These are phyloP conservation scores for Bruguiera parviflora DNA, from an alignment of 345 rosid species.

Conservation along the genomic window DNA sequence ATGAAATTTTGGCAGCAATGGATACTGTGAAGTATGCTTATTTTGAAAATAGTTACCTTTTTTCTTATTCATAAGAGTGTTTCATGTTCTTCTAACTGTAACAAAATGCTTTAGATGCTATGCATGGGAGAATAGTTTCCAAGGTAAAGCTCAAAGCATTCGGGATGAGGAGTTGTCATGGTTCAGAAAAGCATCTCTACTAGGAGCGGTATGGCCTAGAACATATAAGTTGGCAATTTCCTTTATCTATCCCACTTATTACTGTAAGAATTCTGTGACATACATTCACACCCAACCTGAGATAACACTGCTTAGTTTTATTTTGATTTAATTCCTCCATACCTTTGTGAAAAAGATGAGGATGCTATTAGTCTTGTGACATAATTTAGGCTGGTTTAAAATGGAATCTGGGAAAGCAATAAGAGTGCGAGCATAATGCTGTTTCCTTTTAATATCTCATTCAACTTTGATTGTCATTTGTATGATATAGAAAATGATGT, in stretches of 20 bases:
- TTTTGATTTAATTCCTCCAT: background rate
- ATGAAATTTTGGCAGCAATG: conserved; percentile 98
- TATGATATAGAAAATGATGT: background rate
- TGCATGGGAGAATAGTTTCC: conserved; percentile 98
- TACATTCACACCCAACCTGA: background rate
- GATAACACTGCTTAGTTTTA: background rate
- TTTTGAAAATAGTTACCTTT: conserved; percentile 5
- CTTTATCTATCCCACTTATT: background rate
- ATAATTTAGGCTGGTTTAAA: background rate
- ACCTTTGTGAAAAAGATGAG: background rate
- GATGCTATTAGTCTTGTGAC: background rate
- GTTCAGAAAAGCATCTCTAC: conserved; percentile 86
- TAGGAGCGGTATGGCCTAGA: conserved; percentile 73
- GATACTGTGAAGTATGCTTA: conserved; percentile 88
- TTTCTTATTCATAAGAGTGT: background rate
- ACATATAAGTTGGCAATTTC: conserved; percentile 14
- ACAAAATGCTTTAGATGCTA: conserved; percentile 61
- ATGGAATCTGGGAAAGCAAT: background rate
- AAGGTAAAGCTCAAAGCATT: conserved; percentile 71
- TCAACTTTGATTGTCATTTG: background rate
- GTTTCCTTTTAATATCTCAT: no score
- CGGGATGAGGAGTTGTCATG: conserved; percentile 89
- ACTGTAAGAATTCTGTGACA: background rate
- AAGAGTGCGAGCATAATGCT: no score
- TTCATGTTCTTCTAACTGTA: conserved; percentile 6